phyloP scores from a whole-genome alignment of 108 stramenopile genomes.

The Nitzschia inconspicua region DNA sequence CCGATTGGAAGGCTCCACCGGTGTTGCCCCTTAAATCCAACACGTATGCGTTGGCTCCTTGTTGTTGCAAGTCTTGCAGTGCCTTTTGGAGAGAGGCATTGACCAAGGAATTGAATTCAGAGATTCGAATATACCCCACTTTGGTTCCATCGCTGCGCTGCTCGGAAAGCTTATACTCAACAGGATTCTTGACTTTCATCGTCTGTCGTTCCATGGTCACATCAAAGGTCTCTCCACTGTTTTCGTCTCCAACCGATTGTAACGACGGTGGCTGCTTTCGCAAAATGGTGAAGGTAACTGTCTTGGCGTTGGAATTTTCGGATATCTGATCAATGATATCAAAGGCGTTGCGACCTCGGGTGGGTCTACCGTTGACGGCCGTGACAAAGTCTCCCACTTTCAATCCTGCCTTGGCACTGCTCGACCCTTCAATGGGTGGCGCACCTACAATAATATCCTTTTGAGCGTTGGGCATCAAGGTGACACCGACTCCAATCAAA shows the following conservation, averaged over 20 bases:
- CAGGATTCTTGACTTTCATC: slow-evolving; percentile 61
- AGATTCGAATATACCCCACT: slow-evolving; percentile 85
- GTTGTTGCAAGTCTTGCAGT: slow-evolving; percentile 55
- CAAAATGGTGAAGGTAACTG: slow-evolving; percentile 62
- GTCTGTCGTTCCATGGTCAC: slow-evolving; percentile 57
- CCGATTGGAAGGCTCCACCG: slow-evolving; percentile 93
- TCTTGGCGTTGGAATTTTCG: slow-evolving; percentile 64
- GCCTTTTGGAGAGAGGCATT: slow-evolving; percentile 76
- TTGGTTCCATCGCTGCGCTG: slow-evolving; percentile 66
- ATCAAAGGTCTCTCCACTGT: slow-evolving; percentile 24
- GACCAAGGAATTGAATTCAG: slow-evolving; percentile 86
- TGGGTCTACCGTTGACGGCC: slow-evolving; percentile 75
- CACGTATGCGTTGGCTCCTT: slow-evolving; percentile 82
- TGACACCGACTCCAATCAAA: slow-evolving; percentile 84
- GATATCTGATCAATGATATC: slow-evolving; percentile 86
- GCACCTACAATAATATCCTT: slow-evolving; percentile 74
- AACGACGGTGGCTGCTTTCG: slow-evolving; percentile 16
- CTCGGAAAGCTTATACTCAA: slow-evolving; percentile 64
- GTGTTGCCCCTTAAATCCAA: slow-evolving; percentile 88
- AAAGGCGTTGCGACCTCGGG: slow-evolving; percentile 72
- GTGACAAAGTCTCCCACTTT: slow-evolving; percentile 67
- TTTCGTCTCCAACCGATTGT: slow-evolving; percentile 14
- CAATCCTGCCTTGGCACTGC: slow-evolving; percentile 60
- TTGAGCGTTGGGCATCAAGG: slow-evolving; percentile 63
- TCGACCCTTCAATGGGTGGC: slow-evolving; percentile 74